Evolutionary conservation across 257 asterid species (phyloP), one percentile per base, ranked within the genome.

Genomic region (Solanum medicagineum): DNA sequence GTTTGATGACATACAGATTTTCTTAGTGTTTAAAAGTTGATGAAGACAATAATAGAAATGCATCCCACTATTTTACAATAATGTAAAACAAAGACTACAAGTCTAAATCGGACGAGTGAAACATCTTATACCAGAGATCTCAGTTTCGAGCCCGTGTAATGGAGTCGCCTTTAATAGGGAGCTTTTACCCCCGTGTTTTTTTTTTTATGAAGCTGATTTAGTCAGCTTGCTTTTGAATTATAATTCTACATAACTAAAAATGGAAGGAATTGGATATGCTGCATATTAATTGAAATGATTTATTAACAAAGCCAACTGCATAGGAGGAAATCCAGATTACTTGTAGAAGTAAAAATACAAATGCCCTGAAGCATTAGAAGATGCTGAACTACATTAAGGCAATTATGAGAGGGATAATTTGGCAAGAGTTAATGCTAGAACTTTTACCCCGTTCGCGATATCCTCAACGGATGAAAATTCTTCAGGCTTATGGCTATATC

Each of bases 401-500:
- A 10, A 83, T 91, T 74, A 93, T 49, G 88, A 59, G 69, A 81
- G 77, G 8, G 97, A 90, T 42, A 93, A 86, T 40, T 92, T 92
- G 85, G 93, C 93, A 63, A 93, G 90, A 3, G 95, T 92, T 47
- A 92, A 87, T 3, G 98, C 98, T 87, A 96, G 85, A 51, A 92
- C 97, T 84, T 84, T 88, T 47, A 96, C 96, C 59, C 99, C 99
- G 55, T 96, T 92, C 1, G 91, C 93, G 11, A 94, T 84, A 79
- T 92, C 95, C 16, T 87, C 85, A 10, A 88, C 83, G 0, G 93
- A 89, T 5, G 98, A 84, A 81, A 85, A 93, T 85, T 95, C 98
- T 84, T 95, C 98, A 12, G 98, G 98, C 88, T 94, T 95, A 81
- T 95, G 98, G 89, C 97, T 95, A 81, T 89, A 92, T 83, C 92